Evolutionary conservation across 2,329 filamentous ascomycete genomes (phyloP).

Genomic region (Aspergillus ruber): DNA sequence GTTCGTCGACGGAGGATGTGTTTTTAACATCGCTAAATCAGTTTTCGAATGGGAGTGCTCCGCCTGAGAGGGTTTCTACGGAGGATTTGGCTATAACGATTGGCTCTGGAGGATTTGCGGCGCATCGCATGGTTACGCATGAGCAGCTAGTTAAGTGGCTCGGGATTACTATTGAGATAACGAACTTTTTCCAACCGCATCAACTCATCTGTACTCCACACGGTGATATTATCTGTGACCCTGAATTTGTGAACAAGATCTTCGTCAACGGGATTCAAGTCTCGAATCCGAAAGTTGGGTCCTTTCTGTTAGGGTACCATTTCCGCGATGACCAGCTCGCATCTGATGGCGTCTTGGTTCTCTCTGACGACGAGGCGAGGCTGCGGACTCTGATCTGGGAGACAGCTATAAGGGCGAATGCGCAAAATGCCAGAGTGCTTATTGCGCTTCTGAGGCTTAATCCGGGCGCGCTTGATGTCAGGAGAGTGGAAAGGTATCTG

Average conservation of each 20-base stretch:
- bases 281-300: neutral
- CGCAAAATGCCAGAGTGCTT: no score
- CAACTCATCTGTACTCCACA: neutral
- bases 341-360: neutral
- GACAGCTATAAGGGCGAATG: neutral
- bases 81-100: neutral
- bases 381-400: neutral
- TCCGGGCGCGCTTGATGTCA: neutral
- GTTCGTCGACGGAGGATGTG: neutral
- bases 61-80: neutral
- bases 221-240: neutral
- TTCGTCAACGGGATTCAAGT: neutral
- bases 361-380: neutral
- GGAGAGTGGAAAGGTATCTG: neutral
- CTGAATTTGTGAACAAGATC: neutral
- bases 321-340: neutral
- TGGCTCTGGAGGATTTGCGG: neutral
- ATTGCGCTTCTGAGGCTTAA: neutral
- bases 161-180: neutral
- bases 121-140: neutral
- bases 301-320: neutral
- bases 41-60: neutral
- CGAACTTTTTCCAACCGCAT: neutral
- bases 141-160: neutral
- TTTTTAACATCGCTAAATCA: neutral